Evolutionary conservation across 495 filamentous ascomycete genomes (phyloP), one percentile per base, ranked within the genome.

Genomic region (Cercophora scortea): DNA sequence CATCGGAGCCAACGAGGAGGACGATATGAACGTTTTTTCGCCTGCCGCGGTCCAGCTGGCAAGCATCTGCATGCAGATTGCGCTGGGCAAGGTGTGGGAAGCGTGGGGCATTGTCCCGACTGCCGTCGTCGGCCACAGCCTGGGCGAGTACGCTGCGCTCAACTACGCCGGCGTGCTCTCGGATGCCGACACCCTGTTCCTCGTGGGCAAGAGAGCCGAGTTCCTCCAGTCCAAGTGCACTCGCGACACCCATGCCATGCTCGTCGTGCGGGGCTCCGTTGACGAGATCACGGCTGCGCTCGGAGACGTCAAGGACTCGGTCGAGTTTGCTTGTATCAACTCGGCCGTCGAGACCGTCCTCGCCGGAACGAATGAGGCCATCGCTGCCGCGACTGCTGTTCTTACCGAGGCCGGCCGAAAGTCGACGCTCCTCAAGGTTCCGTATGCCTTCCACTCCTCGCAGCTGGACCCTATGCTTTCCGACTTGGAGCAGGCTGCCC

Each of bases 131-230:
- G 90, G 90, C 12, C 90, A 96, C 71, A 91, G 87, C 62, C 62
- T 79, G 0, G 89, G 89, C 50, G 89, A 95, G 63, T 94, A 91
- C 65, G 88, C 90, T 42, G 89, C 90, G 11, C 71, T 94, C 1
- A 76, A 90, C 59, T 81, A 84, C 33, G 81, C 89, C 15, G 89
- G 88, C 46, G 81, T 91, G n/a, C 67, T 95, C 7, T 86, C 84
- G 8, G 84, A 78, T 17, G 78, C 78, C 51, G 89, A 94, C 61
- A 83, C 87, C 16, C 79, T 95, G 54, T 87, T 83, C 57, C 75
- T 94, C 7, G 83, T 88, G 50, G 90, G 89, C 32, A 76, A 76
- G 38, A 79, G 89, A 41, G 90, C 90, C 25, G 72, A 79, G 56
- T 73, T 94, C 10, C 73, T 94, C 6, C 77, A 81, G 16, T 70